Base-by-base conservation (phyloP, 2,329 filamentous ascomycete species). In the Teratosphaeria destructans region DNA sequence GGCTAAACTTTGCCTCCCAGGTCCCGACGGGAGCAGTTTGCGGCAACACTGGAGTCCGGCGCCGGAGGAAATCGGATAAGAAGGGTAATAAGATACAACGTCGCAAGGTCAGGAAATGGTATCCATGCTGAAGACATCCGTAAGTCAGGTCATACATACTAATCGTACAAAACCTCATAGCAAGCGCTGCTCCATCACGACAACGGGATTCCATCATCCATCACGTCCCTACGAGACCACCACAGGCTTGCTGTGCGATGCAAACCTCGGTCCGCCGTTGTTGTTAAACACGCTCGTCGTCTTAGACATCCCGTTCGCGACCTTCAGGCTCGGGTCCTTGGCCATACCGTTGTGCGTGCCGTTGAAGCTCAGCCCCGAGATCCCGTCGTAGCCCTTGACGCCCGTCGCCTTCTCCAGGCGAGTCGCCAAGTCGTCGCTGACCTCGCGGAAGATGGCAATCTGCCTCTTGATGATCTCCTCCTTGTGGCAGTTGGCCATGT, bases 401-500 rank as follows among this genome's bases (percentile, higher is more conserved):
- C 84, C 83, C 2, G 82, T 85, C 0, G 82, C 82, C 76, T 85
- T 85, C 76, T 86, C 84, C 0, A 86, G 68, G 0, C 83, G 74
- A 10, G 73, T 68, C 0, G 83, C 84, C 32, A 86, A 73, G 56
- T 86, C 83, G 0, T 80, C 75, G 6, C 79, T 80, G 0, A 86
- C 83, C 67, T 86, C 83, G 1, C 83, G 76, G 77, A 86, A 86
- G 68, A 86, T 86, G 57, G 78, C 80, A 61, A 86, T 85, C 72
- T 86, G 82, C 16, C 83, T 75, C 77, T 83, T 85, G 71, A 86
- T 75, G 3, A 85, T 80, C 70, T 86, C 84, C 63, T 83, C 73
- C 52, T 83, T 75, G 55, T 73, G 75, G 69, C 83, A 86, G 2
- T 78, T 77, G 32, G 72, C 74, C 82, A 86, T 86, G 72, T 86